These are phyloP conservation scores for Zasmidium cellare DNA, from an alignment of 2,329 filamentous ascomycete species.

Conservation along the genomic window DNA sequence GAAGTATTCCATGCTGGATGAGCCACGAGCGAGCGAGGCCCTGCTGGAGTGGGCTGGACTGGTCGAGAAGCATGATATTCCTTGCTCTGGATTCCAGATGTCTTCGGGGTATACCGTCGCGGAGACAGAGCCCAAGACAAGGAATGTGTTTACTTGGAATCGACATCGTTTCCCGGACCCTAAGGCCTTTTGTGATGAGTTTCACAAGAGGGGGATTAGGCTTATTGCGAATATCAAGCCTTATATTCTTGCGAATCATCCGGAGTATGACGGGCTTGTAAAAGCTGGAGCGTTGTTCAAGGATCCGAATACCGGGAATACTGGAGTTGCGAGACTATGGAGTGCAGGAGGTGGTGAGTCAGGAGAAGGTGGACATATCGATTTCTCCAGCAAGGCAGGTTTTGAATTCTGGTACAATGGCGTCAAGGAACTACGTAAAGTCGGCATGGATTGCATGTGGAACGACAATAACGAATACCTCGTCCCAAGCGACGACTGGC, in stretches of 20 bases:
- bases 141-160: constrained; percentile 74
- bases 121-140: constrained; percentile 65
- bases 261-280: constrained; percentile 63
- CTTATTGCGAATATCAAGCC: constrained; percentile 73
- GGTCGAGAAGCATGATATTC: constrained; percentile 65
- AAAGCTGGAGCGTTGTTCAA: constrained; percentile 63
- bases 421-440: constrained; percentile 59
- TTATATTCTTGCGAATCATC: constrained; percentile 67
- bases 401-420: constrained; percentile 74
- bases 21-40: constrained; percentile 56
- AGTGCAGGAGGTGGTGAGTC: constrained; percentile 71
- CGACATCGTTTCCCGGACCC: constrained; percentile 68
- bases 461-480: constrained; percentile 80
- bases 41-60: constrained; percentile 63
- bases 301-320: constrained; percentile 49
- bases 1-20: constrained; percentile 60
- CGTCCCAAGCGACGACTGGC: constrained; percentile 65
- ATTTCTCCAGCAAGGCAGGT: constrained; percentile 68
- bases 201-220: constrained; percentile 64
- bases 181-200: constrained; percentile 61
- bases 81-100: constrained; percentile 72
- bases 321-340: constrained; percentile 66
- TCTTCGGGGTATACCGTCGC: constrained; percentile 71
- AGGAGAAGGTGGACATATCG: constrained; percentile 69
- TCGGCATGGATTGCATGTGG: constrained; percentile 74